Percentiles rank a stretch among this genome's conserved stretches.
Conservation (phyloP, 371 early-diverging fungal genomes). For the Mucor lusitanicus region DNA sequence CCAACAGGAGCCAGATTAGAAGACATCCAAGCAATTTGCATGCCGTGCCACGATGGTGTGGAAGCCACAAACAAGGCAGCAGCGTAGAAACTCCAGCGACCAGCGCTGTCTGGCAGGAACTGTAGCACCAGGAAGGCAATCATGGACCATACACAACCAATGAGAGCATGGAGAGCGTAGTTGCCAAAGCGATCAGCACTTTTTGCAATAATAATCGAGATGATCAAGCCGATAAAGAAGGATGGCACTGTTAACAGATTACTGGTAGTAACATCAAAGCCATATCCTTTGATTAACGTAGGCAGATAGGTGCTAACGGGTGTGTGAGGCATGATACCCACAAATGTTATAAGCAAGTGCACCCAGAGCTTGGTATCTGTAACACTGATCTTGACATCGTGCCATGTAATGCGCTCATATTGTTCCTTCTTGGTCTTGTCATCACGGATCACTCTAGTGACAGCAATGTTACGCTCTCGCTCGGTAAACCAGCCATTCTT, state of each 20-base stretch:
- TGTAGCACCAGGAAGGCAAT: conserved; percentile 44
- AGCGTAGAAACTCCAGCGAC: conserved; percentile 42
- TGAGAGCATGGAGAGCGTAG: conserved; percentile 46
- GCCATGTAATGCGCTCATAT: conserved; percentile 23
- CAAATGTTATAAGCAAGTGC: conserved; percentile 38
- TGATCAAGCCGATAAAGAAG: conserved; percentile 39
- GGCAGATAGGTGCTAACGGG: conserved; percentile 55
- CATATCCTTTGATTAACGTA: conserved; percentile 49
- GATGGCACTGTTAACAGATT: conserved; percentile 60
- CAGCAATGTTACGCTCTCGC: conserved; percentile 50
- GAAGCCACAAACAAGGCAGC: conserved; percentile 19
- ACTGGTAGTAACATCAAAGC: conserved; percentile 49
- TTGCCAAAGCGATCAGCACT: conserved; percentile 46
- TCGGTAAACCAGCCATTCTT: conserved; percentile 41
- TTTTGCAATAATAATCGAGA: conserved; percentile 44
- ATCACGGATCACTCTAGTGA: conserved; percentile 57
- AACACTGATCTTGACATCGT: conserved; percentile 37
- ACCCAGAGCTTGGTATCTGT: conserved; percentile 47
- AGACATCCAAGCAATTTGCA: conserved; percentile 58
- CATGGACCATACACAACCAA: conserved; percentile 42
- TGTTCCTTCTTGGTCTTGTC: conserved; percentile 51
- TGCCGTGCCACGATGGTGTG: conserved; percentile 48
- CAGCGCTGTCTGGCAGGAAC: conserved; percentile 35
- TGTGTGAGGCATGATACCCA: conserved; percentile 38
- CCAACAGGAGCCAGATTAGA: conserved; percentile 51